Base-by-base conservation (phyloP, 2,329 filamentous ascomycete species). In the Hyphodiscus sp. region DNA sequence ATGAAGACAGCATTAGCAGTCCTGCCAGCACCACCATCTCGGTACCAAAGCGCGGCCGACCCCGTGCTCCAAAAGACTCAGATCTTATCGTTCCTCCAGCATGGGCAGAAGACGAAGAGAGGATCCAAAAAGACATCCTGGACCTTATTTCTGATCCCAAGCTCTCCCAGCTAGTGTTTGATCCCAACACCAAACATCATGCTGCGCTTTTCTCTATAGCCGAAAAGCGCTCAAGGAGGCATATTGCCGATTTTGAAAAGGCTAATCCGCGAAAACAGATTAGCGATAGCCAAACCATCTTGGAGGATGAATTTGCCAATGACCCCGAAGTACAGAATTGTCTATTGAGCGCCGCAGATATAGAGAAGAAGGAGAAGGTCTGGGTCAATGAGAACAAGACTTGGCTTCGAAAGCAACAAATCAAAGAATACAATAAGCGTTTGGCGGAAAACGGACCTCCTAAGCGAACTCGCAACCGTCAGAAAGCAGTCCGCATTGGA, bases 361-460 rank as follows among this genome's bases (percentile, higher is more conserved):
- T 85, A 1, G 80, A 80, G 33, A 82, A 91, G 66, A 97, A 96
- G 69, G 91, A 96, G 69, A 83, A 84, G 55, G 88, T 97, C 50
- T 99, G 94, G 94, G 84, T 95, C 44, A 91, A 92, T 55, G 85
- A 91, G 67, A 97, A 99, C 70, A 91, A 94, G 68, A 90, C 95
- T 61, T 99, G 91, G 81, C 77, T 99, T 41, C 87, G 92, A 9
- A 81, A 84, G 47, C 87, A 95, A 66, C 91, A 96, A 66, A 83
- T 88, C 56, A 95, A 94, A 69, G 78, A 87, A 7, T 86, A 95
- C 53, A 81, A 87, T 41, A 81, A 84, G 55, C 89, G 91, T 69
- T 73, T 81, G 57, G 80, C 80, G 55, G 73, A 68, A 23, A 77
- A 76, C 10, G 78, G 71, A 54, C 75, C 59, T 59, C 79, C 75